Evolutionary conservation across 2,329 filamentous ascomycete genomes (phyloP).

Genomic region (Alternaria sp.): DNA sequence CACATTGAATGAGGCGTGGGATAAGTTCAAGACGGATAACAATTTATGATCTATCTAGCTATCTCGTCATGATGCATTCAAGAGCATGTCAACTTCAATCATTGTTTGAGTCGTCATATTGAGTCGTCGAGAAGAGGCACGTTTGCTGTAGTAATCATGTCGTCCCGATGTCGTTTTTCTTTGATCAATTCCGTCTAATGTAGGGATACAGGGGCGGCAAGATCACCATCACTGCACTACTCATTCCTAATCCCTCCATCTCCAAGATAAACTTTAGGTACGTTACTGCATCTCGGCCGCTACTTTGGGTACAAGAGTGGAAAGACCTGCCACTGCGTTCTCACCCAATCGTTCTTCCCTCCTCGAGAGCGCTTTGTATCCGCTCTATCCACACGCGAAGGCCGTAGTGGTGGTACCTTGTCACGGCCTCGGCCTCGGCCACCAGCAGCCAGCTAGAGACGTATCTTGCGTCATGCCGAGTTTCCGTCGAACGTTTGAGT

Average conservation of each 20-base stretch:
- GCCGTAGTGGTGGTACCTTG: background rate
- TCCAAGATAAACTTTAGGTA: background rate
- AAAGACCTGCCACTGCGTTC: background rate
- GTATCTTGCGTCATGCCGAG: background rate
- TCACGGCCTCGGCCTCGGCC: background rate
- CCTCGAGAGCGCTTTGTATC: background rate
- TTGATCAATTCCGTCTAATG: background rate
- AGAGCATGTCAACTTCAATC: background rate
- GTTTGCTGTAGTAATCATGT: background rate
- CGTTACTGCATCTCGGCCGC: background rate
- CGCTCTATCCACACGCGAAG: background rate
- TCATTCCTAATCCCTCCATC: background rate
- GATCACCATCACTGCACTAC: background rate
- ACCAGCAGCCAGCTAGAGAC: background rate
- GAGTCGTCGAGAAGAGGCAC: background rate
- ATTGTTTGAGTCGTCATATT: background rate
- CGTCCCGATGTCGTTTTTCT: background rate
- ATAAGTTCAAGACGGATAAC: slow-evolving; percentile 71
- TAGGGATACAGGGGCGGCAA: background rate
- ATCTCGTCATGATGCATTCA: background rate
- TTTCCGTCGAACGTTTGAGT: background rate
- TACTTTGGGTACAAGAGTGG: background rate
- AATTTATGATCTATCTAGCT: slow-evolving; percentile 19
- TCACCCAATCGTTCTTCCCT: background rate
- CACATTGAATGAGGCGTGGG: slow-evolving; percentile 71